A percentile compares a stretch with the other conserved stretches of the same genome.
phyloP scores from a whole-genome alignment of 2,329 filamentous ascomycete species.

The Emericellopsis cladophorae region DNA sequence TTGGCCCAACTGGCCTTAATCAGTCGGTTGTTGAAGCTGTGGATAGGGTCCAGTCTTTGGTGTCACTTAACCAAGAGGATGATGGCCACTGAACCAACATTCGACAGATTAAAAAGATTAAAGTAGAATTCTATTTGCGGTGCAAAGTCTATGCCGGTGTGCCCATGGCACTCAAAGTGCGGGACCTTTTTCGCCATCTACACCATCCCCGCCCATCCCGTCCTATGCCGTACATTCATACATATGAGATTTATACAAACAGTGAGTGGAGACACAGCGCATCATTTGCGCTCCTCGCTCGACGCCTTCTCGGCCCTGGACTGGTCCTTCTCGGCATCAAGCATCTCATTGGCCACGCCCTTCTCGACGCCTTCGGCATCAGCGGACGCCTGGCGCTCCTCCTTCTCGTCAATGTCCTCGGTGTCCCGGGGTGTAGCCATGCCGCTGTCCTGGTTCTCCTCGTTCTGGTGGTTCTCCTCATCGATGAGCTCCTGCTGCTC shows the following conservation, averaged over 20 bases:
- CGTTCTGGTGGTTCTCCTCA: conserved; percentile 88
- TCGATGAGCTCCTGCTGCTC: conserved; percentile 98
- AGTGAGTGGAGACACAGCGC: conserved; percentile 8
- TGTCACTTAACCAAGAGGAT: no score
- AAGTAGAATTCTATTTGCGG: not conserved
- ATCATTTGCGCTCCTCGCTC: conserved; percentile 13
- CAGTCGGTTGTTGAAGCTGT: no score
- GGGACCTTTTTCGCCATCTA: not conserved
- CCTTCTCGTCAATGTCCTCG: conserved; percentile 91
- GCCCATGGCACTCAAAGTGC: no score
- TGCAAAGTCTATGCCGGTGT: not conserved
- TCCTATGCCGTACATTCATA: conserved; percentile 13
- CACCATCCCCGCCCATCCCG: not conserved
- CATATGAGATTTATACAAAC: conserved; percentile 14
- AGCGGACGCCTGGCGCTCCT: conserved; percentile 52
- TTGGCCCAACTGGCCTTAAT: no score
- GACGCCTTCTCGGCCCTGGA: conserved; percentile 13
- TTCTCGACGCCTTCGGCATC: conserved; percentile 32
- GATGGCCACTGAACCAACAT: no score
- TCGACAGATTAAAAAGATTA: not conserved
- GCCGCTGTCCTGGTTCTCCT: conserved; percentile 64
- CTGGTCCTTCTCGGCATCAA: conserved; percentile 40
- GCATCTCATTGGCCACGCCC: conserved; percentile 38
- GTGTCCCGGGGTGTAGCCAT: conserved; percentile 69
- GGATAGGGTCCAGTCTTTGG: no score